Evolutionary conservation across 306 rosid species (phyloP).

Genomic region (Dryas alaskensis): DNA sequence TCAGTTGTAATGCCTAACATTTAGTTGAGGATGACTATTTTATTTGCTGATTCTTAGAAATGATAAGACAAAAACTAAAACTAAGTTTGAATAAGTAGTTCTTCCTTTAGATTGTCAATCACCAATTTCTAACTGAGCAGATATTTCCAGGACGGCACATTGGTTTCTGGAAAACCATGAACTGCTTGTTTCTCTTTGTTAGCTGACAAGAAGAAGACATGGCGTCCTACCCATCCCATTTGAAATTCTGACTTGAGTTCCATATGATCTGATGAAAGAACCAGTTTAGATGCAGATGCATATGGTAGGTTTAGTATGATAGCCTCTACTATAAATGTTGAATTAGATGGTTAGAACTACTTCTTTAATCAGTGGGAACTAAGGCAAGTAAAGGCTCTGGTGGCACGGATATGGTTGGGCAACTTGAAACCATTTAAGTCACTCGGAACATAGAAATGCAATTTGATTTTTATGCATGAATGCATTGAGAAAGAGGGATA

Average conservation of each 20-base stretch:
- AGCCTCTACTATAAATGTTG: neutral
- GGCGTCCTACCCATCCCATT: neutral
- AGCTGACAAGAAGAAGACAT: neutral
- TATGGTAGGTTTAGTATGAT: neutral
- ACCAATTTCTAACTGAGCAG: slow-evolving; percentile 18
- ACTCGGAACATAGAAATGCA: slow-evolving; percentile 18
- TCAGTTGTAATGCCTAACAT: neutral
- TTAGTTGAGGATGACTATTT: neutral
- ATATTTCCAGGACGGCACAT: slow-evolving; percentile 32
- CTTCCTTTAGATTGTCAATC: slow-evolving; percentile 4
- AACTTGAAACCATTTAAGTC: slow-evolving; percentile 18
- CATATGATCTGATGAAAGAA: slow-evolving; percentile 3
- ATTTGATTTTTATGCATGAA: slow-evolving; percentile 21
- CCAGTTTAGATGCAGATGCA: slow-evolving; percentile 9
- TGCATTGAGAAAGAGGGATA: slow-evolving; percentile 12
- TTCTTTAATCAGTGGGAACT: slow-evolving; percentile 15
- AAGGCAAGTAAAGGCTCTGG: slow-evolving; percentile 13
- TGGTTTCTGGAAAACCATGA: slow-evolving; percentile 15
- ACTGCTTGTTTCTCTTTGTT: slow-evolving; percentile 5
- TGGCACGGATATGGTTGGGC: slow-evolving; percentile 7
- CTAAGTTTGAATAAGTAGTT: neutral
- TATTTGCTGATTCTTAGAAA: slow-evolving; percentile 4
- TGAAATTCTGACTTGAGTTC: slow-evolving; percentile 9
- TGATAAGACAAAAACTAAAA: neutral
- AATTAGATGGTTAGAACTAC: slow-evolving; percentile 18